phyloP scores from a whole-genome alignment of 768 basidiomycete genomes.

The Gloeostereum incarnatum region DNA sequence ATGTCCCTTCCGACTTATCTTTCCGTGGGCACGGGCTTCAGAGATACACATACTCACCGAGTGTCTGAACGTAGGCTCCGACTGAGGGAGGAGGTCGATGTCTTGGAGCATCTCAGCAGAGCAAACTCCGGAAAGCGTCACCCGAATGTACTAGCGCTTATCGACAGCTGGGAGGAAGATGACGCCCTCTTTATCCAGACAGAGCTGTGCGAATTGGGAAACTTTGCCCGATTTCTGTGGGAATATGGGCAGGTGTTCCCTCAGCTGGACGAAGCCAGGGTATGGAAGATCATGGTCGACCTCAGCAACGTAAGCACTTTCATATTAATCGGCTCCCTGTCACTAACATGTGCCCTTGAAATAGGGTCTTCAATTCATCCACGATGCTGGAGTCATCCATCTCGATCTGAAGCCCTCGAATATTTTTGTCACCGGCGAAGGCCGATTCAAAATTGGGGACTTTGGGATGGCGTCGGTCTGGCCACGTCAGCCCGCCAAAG shows the following conservation, averaged over 20 bases:
- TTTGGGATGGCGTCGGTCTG: constrained; percentile 98
- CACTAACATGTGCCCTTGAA: too few relatives aligned
- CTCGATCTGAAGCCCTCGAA: constrained; percentile 97
- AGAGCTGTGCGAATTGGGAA: constrained; percentile 89
- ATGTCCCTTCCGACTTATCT: constrained; percentile 20
- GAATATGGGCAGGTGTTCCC: constrained; percentile 84
- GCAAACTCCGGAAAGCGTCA: constrained; percentile 36
- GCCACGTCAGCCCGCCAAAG: constrained; percentile 45
- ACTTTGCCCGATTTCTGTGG: constrained; percentile 84
- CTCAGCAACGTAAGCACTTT: constrained; percentile 68
- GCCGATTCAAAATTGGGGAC: constrained; percentile 93
- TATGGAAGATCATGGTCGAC: constrained; percentile 95
- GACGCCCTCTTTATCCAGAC: constrained; percentile 87
- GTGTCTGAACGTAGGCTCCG: constrained; percentile 46
- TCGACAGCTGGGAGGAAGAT: constrained; percentile 95
- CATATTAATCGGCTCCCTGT: constrained; percentile 17
- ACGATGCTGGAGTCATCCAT: constrained; percentile 83
- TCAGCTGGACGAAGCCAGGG: constrained; percentile 79
- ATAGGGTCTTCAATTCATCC: constrained; percentile 84
- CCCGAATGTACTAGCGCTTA: constrained; percentile 79
- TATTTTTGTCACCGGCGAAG: constrained; percentile 81
- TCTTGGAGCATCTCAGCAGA: constrained; percentile 67
- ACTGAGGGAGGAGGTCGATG: constrained; percentile 89
- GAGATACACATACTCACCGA: constrained; percentile 9
- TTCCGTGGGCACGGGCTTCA: not conserved